phyloP scores from a whole-genome alignment of 352 stramenopile genomes.

The Phytopythium delawarense region DNA sequence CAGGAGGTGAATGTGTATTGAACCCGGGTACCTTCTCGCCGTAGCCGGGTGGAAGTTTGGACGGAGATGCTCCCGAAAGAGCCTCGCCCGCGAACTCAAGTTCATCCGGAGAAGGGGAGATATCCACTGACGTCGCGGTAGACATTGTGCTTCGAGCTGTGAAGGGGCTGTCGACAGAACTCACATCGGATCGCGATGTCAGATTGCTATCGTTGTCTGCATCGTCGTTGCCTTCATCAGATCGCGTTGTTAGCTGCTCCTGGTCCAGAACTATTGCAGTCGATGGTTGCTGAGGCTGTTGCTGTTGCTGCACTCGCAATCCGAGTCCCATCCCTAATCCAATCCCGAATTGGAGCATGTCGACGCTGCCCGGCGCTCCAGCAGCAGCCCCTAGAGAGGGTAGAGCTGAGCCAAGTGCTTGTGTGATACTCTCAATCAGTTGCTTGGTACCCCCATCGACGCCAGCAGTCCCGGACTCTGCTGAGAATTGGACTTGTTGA shows the following conservation, averaged over 20 bases:
- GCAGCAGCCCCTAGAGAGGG: conserved; percentile 18
- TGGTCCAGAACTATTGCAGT: neutral
- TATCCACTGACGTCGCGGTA: conserved; percentile 34
- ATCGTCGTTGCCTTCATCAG: conserved; percentile 10
- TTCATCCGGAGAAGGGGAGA: conserved; percentile 55
- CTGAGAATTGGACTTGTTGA: neutral
- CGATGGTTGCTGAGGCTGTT: conserved; percentile 7
- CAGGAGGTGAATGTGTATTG: conserved; percentile 46
- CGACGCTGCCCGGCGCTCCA: conserved; percentile 22
- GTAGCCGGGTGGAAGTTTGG: conserved; percentile 18
- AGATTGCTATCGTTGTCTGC: conserved; percentile 19
- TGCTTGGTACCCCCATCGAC: conserved; percentile 55
- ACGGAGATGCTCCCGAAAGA: neutral
- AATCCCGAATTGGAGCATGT: conserved; percentile 81
- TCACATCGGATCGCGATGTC: conserved; percentile 27
- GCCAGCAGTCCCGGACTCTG: neutral
- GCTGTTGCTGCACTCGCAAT: conserved; percentile 57
- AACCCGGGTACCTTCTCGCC: conserved; percentile 56
- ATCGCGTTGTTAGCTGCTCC: conserved; percentile 10
- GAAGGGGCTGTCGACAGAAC: conserved; percentile 21
- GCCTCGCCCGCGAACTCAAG: conserved; percentile 25
- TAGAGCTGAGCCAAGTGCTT: conserved; percentile 55
- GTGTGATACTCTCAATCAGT: conserved; percentile 73
- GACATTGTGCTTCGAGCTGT: conserved; percentile 32
- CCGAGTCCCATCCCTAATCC: conserved; percentile 89